Evolutionary conservation across 2,329 filamentous ascomycete genomes (phyloP).

Genomic region (Penicillium verrucosum): DNA sequence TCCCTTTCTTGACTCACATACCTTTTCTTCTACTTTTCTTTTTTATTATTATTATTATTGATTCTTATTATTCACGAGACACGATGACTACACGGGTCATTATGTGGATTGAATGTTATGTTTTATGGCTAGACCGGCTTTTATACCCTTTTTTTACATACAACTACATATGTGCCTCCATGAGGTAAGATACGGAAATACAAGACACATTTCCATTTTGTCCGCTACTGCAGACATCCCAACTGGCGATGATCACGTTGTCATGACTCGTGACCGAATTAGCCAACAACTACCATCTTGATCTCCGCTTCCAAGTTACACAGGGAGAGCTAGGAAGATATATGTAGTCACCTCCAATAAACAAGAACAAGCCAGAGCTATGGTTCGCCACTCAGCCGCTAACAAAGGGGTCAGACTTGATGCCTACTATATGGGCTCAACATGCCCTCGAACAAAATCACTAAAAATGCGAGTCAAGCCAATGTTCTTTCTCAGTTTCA

Average conservation of each 20-base stretch:
- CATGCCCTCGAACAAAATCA: too few species aligned
- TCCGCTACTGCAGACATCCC: not conserved
- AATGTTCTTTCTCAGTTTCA: not conserved
- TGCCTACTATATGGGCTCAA: too few species aligned
- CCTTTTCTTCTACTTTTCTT: not conserved
- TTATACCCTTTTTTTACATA: constrained; percentile 11
- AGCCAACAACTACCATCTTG: not conserved
- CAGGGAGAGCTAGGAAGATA: not conserved
- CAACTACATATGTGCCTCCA: not conserved
- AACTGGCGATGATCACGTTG: not conserved
- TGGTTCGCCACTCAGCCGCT: not conserved
- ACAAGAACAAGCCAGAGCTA: too few species aligned
- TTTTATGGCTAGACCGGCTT: constrained; percentile 5
- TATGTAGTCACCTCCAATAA: not conserved
- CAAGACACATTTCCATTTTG: not conserved
- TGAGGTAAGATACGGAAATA: not conserved
- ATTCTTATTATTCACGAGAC: constrained; percentile 10
- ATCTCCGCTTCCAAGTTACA: not conserved
- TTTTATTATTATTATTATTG: not conserved
- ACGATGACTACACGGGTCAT: constrained; percentile 13
- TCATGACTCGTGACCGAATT: not conserved
- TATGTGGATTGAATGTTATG: constrained; percentile 3
- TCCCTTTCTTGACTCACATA: not conserved
- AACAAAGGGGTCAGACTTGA: too few species aligned
- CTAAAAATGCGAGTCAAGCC: not conserved